Evolutionary conservation across 139 green algal species (phyloP), one percentile per base, ranked within the genome.

Genomic region (Trebouxia sp.): DNA sequence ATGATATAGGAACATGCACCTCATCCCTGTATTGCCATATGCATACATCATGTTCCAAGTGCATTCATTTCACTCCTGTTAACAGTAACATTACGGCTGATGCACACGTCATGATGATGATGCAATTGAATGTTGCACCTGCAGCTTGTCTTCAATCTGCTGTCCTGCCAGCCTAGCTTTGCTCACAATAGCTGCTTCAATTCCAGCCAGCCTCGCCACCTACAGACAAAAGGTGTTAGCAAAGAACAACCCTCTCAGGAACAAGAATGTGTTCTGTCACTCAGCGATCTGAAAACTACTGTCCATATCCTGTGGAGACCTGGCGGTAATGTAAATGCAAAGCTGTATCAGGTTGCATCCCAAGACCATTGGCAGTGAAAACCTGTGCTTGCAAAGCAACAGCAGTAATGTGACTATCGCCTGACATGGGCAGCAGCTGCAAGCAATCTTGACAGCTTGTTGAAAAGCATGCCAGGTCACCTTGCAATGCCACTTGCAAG

Each of bases 171-270:
- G 30, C 22, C 45, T 26, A 28, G 87, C 87, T 10, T 70, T 67
- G n/a, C 37, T 20, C 0, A 88, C 75, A 22, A 91, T 83, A 14
- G 41, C 35, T 28, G 35, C 5, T 8, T 82, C 83, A 15, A 91
- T 80, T 22, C 87, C 87, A 50, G 87, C 85, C 75, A 91, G 86
- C 35, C 62, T 66, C 10, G 85, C 85, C n/a, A 87, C 85, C 74
- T 85, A 58, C 37, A 76, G 5, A 17, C 0, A 50, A 28, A 12
- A 51, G n/a, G 32, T 47, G 0, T 47, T 0, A 51, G 66, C 32
- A 30, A 51, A 24, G 5, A 56, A 39, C 38, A 24, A n/a, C n/a
- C n/a, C n/a, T n/a, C n/a, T n/a, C n/a, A n/a, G n/a, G n/a, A n/a
- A n/a, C n/a, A n/a, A n/a, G n/a, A n/a, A n/a, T n/a, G n/a, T n/a